Conservation (phyloP, 371 early-diverging fungal genomes). For the Mucor lusitanicus region DNA sequence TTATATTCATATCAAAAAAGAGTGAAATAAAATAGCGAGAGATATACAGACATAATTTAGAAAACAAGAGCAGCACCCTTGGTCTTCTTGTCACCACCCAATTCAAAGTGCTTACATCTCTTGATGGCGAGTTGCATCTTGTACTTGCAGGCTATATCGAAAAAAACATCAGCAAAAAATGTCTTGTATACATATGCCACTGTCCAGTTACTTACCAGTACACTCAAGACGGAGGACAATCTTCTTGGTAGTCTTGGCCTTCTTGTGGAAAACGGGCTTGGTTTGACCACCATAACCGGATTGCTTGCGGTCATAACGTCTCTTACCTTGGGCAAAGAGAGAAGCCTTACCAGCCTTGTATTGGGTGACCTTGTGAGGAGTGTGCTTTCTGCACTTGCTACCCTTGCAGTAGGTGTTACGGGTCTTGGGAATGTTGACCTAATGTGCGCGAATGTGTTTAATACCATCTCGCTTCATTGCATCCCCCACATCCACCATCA, state of each 20-base stretch:
- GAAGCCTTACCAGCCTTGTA: slow-evolving; percentile 99
- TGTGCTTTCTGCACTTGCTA: slow-evolving; percentile 95
- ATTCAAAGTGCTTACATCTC: slow-evolving; percentile 99
- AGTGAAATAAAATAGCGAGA: not conserved
- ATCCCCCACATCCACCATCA: not conserved
- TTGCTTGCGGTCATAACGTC: slow-evolving; percentile 75
- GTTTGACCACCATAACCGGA: slow-evolving; percentile 99
- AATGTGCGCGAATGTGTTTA: not conserved
- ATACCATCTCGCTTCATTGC: too few relatives aligned
- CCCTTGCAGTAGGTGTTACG: slow-evolving; percentile 97
- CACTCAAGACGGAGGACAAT: slow-evolving; percentile 98
- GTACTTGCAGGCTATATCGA: slow-evolving; percentile 92
- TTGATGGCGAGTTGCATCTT: slow-evolving; percentile 94
- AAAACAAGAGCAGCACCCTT: slow-evolving; percentile 79
- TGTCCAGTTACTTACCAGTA: slow-evolving; percentile 49
- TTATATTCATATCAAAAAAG: not conserved
- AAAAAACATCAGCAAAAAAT: too few relatives aligned
- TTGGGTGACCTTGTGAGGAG: slow-evolving; percentile 98
- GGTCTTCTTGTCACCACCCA: slow-evolving; percentile 98
- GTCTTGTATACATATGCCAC: too few relatives aligned
- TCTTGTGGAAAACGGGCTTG: slow-evolving; percentile 97
- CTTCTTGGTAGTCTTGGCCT: slow-evolving; percentile 99
- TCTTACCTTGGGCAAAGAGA: slow-evolving; percentile 95
- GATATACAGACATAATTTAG: slow-evolving; percentile 44
- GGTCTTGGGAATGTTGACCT: slow-evolving; percentile 98